phyloP scores from a whole-genome alignment of 768 basidiomycete genomes.

The Suillus alpinus region DNA sequence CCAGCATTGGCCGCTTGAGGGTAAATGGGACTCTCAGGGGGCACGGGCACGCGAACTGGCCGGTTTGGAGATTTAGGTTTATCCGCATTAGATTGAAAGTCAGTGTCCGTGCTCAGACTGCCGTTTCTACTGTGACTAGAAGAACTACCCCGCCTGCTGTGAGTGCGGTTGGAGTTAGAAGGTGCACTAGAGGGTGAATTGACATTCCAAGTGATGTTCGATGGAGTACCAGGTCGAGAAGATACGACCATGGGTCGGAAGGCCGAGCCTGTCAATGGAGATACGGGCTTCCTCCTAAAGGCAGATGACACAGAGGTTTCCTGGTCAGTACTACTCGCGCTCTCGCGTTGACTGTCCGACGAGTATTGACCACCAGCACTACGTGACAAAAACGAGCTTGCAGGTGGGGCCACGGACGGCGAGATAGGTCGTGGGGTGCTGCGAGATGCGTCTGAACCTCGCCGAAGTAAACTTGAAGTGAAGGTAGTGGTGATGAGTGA shows the following conservation, averaged over 20 bases:
- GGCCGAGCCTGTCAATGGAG: conserved; percentile 60
- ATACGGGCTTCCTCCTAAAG: conserved; percentile 64
- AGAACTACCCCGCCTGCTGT: conserved; percentile 29
- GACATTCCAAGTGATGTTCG: conserved; percentile 70
- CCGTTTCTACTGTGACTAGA: conserved; percentile 51
- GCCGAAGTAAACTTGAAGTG: conserved; percentile 40
- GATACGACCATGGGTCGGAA: conserved; percentile 61
- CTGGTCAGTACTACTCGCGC: conserved; percentile 30
- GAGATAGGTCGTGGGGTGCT: conserved; percentile 48
- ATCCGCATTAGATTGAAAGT: conserved; percentile 23
- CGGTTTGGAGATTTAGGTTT: conserved; percentile 44
- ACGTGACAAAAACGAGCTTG: conserved; percentile 49
- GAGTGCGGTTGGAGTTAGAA: conserved; percentile 22
- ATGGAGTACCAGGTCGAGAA: conserved; percentile 58
- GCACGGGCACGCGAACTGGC: conserved; percentile 51
- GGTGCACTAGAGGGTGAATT: conserved; percentile 30
- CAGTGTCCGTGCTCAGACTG: conserved; percentile 48
- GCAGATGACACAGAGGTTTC: conserved; percentile 51
- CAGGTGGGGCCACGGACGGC: conserved; percentile 38
- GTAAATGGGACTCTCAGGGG: conserved; percentile 58
- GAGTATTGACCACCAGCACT: conserved; percentile 65
- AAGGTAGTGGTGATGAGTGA: conserved; percentile 35
- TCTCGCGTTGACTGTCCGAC: conserved; percentile 48
- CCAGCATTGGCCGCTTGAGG: conserved; percentile 26
- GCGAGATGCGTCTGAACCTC: conserved; percentile 56